A percentile compares a stretch with the other conserved stretches of the same genome.
These are phyloP conservation scores for Zarea fungicola DNA, from an alignment of 2,329 filamentous ascomycete genomes.

Conservation along the genomic window DNA sequence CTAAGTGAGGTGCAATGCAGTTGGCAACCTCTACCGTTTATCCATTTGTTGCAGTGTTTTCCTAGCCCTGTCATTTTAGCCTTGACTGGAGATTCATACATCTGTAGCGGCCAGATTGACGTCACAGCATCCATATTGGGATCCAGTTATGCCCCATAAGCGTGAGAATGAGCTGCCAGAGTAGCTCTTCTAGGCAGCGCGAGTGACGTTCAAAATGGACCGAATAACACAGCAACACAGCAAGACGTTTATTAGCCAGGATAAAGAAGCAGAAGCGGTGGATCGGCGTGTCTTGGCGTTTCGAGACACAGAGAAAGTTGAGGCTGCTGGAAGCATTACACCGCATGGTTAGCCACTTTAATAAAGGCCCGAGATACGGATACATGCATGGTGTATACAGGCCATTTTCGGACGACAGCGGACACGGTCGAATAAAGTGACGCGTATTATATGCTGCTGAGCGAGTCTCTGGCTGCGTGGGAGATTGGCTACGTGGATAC, in stretches of 20 bases:
- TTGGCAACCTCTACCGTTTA: not conserved
- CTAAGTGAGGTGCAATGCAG: not conserved
- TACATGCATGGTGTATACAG: too few relatives aligned
- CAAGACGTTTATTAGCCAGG: not conserved
- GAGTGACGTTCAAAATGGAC: too few relatives aligned
- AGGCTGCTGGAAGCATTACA: not conserved
- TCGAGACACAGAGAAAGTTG: not conserved
- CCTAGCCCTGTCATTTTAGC: not conserved
- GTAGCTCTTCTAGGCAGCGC: not conserved
- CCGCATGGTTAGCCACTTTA: too few relatives aligned
- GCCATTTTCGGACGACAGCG: too few relatives aligned
- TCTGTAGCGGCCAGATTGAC: constrained; percentile 4
- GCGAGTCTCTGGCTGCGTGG: not conserved
- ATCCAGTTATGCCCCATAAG: constrained; percentile 12
- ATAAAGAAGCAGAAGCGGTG: not conserved
- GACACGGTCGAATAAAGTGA: constrained; percentile 7
- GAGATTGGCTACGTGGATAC: constrained; percentile 11
- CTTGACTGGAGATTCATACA: not conserved
- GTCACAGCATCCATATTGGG: constrained; percentile 8
- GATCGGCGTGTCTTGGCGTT: constrained; percentile 9
- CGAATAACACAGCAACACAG: not conserved
- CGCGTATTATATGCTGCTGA: constrained; percentile 2
- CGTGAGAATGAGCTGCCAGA: constrained; percentile 2
- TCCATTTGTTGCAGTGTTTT: not conserved
- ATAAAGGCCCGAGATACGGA: too few relatives aligned